Percentiles rank a stretch among this genome's conserved stretches.
Evolutionary conservation across 139 green algal genomes (phyloP).

Genomic region (Tetratostichococcus sp.): DNA sequence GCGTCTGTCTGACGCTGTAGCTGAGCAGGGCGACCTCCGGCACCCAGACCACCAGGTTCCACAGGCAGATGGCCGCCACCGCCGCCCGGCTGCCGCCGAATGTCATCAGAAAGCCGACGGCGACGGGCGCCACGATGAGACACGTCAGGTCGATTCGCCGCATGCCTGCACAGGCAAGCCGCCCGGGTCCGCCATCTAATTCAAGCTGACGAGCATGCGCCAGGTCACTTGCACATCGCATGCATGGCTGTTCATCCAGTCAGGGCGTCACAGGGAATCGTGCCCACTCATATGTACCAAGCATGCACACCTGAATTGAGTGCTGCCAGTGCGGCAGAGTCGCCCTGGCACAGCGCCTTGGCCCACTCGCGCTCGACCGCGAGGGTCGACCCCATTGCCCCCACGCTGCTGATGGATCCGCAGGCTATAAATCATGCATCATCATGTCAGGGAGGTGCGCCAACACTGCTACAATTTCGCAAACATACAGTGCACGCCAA

Average conservation of each 20-base stretch:
- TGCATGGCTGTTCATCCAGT: no score
- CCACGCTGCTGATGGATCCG: slow-evolving; percentile 46
- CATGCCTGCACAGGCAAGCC: slow-evolving; percentile 69
- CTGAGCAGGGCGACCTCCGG: slow-evolving; percentile 57
- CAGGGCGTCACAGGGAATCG: no score
- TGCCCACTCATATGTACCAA: background rate
- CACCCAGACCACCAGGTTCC: slow-evolving; percentile 49
- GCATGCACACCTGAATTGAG: slow-evolving; percentile 42
- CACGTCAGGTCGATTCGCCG: slow-evolving; percentile 74
- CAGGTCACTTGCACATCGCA: no score
- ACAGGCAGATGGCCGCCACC: slow-evolving; percentile 38
- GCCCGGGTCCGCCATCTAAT: no score
- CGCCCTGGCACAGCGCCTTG: slow-evolving; percentile 33
- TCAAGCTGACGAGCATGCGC: no score
- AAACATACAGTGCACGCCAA: no score
- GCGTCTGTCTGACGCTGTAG: slow-evolving; percentile 16
- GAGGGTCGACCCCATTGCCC: slow-evolving; percentile 42
- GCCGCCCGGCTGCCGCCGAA: slow-evolving; percentile 19
- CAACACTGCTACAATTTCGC: no score
- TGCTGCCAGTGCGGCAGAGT: slow-evolving; percentile 27
- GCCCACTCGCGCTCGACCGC: slow-evolving; percentile 63
- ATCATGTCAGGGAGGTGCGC: no score
- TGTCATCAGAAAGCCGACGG: slow-evolving; percentile 67
- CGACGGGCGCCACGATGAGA: slow-evolving; percentile 60
- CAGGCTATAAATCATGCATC: no score